A percentile compares a stretch with the other conserved stretches of the same genome.
phyloP scores from a whole-genome alignment of 139 green algal genomes.

The Asterochloris sp. region DNA sequence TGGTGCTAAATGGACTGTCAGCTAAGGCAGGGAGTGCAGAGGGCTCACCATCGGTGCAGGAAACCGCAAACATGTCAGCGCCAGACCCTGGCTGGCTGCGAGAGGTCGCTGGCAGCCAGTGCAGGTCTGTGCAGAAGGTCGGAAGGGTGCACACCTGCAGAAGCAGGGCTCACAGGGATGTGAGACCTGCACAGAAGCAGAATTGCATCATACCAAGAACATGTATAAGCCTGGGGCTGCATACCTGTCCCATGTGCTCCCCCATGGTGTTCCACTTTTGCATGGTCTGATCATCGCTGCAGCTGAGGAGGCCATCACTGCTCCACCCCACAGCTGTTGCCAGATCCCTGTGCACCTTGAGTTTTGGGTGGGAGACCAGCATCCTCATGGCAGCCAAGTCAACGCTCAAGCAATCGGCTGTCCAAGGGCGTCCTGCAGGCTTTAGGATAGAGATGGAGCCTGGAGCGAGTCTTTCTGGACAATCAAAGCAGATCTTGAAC shows the following conservation, averaged over 20 bases:
- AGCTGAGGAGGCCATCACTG: conserved; percentile 46
- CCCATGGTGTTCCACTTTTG: conserved; percentile 54
- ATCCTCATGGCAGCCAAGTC: not conserved
- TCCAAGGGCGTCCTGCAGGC: not conserved
- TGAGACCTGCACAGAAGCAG: not conserved
- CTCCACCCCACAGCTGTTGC: conserved; percentile 50
- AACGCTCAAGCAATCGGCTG: not conserved
- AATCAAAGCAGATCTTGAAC: too few species aligned
- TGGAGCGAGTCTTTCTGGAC: too few species aligned
- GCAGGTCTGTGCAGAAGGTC: conserved; percentile 56
- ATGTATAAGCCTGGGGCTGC: not conserved
- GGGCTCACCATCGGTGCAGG: conserved; percentile 61
- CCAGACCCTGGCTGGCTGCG: conserved; percentile 45
- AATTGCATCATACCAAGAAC: not conserved
- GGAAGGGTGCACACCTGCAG: conserved; percentile 57
- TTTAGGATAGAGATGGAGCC: not conserved
- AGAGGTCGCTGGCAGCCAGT: conserved; percentile 51
- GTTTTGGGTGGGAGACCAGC: not conserved
- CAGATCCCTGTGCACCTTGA: conserved; percentile 45
- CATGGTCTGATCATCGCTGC: conserved; percentile 58
- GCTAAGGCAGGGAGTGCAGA: too few species aligned
- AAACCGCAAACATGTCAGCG: conserved; percentile 55
- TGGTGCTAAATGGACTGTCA: not conserved
- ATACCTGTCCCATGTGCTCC: conserved; percentile 53
- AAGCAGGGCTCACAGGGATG: conserved; percentile 1